These are phyloP conservation scores for Hygrocybe punicea DNA, from an alignment of 768 basidiomycete genomes.

Conservation along the genomic window DNA sequence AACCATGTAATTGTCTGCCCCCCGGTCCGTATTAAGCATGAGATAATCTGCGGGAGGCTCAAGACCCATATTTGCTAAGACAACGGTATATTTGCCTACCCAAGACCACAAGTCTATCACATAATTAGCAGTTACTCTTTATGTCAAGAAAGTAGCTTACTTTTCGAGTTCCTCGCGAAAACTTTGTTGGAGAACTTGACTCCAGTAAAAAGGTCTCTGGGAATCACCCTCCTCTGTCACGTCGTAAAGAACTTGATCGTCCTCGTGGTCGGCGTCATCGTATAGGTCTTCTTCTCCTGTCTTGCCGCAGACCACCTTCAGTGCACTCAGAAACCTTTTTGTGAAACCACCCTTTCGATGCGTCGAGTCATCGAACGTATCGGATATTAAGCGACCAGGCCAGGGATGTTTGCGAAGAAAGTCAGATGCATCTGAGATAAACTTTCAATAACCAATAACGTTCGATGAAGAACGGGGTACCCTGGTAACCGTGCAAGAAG, in stretches of 20 bases:
- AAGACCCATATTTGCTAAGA: background rate
- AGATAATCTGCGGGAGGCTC: conserved; percentile 60
- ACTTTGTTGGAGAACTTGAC: conserved; percentile 66
- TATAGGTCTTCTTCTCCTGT: conserved; percentile 70
- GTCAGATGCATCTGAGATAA: conserved; percentile 73
- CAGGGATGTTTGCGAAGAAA: conserved; percentile 84
- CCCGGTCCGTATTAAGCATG: conserved; percentile 90
- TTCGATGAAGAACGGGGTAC: conserved; percentile 29
- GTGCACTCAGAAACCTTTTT: conserved; percentile 62
- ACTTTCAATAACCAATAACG: background rate
- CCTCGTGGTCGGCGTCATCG: conserved; percentile 73
- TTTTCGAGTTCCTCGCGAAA: conserved; percentile 89
- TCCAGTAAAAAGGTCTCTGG: conserved; percentile 78
- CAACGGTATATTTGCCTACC: conserved; percentile 41
- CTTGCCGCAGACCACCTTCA: conserved; percentile 81
- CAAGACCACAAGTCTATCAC: conserved; percentile 71
- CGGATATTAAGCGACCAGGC: conserved; percentile 79
- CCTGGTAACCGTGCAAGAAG: conserved; percentile 81
- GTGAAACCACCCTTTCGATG: conserved; percentile 68
- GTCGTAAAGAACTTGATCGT: conserved; percentile 67
- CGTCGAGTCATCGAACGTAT: conserved; percentile 82
- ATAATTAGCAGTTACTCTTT: background rate
- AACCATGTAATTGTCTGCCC: conserved; percentile 89
- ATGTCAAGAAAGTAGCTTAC: conserved; percentile 39
- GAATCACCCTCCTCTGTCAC: conserved; percentile 55